phyloP scores from a whole-genome alignment of 148 eudicot species.

The Rhododendron molle region DNA sequence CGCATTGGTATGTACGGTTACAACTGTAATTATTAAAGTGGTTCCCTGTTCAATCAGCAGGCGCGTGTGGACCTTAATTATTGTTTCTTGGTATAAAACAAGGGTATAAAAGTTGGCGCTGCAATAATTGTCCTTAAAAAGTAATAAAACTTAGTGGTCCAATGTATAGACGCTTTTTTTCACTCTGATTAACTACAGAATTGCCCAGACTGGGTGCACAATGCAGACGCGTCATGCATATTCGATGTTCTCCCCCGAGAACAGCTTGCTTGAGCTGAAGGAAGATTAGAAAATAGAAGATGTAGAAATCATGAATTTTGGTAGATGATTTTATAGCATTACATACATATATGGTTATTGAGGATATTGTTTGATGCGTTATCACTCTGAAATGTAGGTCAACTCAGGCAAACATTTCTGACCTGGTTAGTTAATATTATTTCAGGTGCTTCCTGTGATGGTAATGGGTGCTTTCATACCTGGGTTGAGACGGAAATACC shows the following conservation, averaged over 20 bases:
- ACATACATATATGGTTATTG: neutral
- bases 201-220: neutral
- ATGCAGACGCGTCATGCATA: neutral
- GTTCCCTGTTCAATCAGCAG: too few relatives aligned
- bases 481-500: conserved; percentile 80
- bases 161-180: neutral
- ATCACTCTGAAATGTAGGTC: neutral
- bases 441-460: conserved; percentile 92
- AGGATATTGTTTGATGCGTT: neutral
- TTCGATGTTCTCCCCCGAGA: neutral
- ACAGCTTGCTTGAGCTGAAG: neutral
- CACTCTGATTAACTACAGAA: neutral
- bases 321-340: neutral
- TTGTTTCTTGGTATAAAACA: too few relatives aligned
- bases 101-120: neutral
- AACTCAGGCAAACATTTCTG: neutral
- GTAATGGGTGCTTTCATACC: conserved; percentile 97
- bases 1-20: too few relatives aligned
- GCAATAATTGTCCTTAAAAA: neutral
- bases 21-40: too few relatives aligned
- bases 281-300: neutral
- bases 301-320: neutral
- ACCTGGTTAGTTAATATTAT: neutral
- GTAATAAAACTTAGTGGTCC: neutral
- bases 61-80: too few relatives aligned